Conservation (phyloP, 2,329 filamentous ascomycete genomes). For the Ophiocordyceps camponoti-rufipedis region DNA sequence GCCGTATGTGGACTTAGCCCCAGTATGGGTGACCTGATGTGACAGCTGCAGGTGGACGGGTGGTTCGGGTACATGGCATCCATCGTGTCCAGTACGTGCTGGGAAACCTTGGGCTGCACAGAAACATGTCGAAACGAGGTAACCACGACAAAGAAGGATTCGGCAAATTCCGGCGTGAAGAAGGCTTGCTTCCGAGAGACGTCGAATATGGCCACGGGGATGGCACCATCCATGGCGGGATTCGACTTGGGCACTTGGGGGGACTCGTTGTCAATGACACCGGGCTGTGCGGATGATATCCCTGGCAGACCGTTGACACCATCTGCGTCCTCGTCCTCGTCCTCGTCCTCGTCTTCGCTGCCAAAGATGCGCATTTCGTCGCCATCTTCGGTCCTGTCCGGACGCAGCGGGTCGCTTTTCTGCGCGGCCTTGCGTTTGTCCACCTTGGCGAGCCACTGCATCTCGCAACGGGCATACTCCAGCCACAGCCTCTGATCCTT, state of each 20-base stretch:
- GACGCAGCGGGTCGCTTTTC: slow-evolving; percentile 19
- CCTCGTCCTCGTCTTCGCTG: slow-evolving; percentile 26
- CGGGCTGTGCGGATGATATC: slow-evolving; percentile 18
- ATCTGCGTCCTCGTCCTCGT: slow-evolving; percentile 24
- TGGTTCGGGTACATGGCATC: slow-evolving; percentile 38
- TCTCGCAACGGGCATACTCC: slow-evolving; percentile 79
- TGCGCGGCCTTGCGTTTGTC: slow-evolving; percentile 47
- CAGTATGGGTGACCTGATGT: slow-evolving; percentile 51
- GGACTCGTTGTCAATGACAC: slow-evolving; percentile 27
- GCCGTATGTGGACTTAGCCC: slow-evolving; percentile 44
- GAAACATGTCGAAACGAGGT: slow-evolving; percentile 48
- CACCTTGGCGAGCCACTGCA: slow-evolving; percentile 78
- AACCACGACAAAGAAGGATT: slow-evolving; percentile 68
- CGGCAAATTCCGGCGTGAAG: slow-evolving; percentile 45
- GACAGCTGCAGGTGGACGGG: slow-evolving; percentile 48
- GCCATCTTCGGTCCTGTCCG: slow-evolving; percentile 30
- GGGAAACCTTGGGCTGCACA: slow-evolving; percentile 46
- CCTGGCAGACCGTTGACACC: slow-evolving; percentile 23
- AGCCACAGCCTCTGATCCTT: slow-evolving; percentile 60
- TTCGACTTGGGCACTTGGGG: slow-evolving; percentile 45
- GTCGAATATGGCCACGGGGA: slow-evolving; percentile 83
- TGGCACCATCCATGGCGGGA: slow-evolving; percentile 79
- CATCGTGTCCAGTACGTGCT: slow-evolving; percentile 55
- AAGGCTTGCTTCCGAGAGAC: slow-evolving; percentile 64
- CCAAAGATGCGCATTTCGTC: slow-evolving; percentile 24